phyloP scores from a whole-genome alignment of 2,329 filamentous ascomycete genomes.

The Penicillium sp. region DNA sequence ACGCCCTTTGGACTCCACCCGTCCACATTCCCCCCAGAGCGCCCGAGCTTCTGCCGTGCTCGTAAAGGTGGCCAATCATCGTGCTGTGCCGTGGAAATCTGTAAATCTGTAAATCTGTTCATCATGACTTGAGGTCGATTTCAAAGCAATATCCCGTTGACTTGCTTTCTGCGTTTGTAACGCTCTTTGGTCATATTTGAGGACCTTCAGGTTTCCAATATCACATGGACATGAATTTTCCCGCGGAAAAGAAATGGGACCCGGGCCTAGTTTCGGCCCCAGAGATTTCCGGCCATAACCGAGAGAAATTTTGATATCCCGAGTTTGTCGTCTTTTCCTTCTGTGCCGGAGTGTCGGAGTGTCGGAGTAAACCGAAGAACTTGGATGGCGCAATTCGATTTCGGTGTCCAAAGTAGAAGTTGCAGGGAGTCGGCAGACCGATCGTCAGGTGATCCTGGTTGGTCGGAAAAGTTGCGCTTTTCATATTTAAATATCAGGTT shows the following conservation, averaged over 20 bases:
- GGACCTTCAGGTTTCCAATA: not conserved
- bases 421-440: not conserved
- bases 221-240: slow-evolving; percentile 1
- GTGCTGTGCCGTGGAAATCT: not conserved
- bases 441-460: not conserved
- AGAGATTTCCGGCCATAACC: slow-evolving; percentile 25
- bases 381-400: not conserved
- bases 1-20: slow-evolving; percentile 23
- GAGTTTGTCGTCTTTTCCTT: not conserved
- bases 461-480: not conserved
- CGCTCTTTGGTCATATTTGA: not conserved
- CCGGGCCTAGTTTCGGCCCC: slow-evolving; percentile 11
- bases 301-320: slow-evolving; percentile 9
- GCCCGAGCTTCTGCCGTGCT: not conserved
- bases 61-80: slow-evolving; percentile 13
- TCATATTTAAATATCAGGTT: not conserved
- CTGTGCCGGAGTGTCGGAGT: not conserved
- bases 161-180: not conserved
- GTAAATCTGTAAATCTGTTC: slow-evolving; percentile 1
- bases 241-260: slow-evolving; percentile 14
- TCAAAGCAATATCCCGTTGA: slow-evolving; percentile 6
- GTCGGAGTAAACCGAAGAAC: not conserved
- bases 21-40: slow-evolving; percentile 7
- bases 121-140: slow-evolving; percentile 5
- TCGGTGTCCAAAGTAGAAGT: not conserved